Evolutionary conservation across 2,329 filamentous ascomycete genomes (phyloP).

Genomic region (Exophiala sp.): DNA sequence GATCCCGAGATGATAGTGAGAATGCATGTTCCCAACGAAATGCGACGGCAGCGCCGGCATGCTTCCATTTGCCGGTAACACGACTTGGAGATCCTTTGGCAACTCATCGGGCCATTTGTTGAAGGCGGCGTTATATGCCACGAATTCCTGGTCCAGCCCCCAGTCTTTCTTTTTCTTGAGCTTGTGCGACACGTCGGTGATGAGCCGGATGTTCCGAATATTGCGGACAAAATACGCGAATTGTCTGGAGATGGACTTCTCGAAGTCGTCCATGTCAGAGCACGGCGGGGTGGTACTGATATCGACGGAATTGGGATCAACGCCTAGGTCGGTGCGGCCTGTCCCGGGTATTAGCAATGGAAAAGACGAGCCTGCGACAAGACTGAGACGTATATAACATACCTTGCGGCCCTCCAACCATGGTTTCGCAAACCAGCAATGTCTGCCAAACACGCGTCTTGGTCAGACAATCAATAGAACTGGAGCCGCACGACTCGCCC

Average conservation of each 20-base stretch:
- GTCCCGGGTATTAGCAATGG: constrained; percentile 25
- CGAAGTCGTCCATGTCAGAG: constrained; percentile 64
- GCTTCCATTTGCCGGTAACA: constrained; percentile 70
- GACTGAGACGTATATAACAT: constrained; percentile 25
- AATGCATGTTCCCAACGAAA: constrained; percentile 82
- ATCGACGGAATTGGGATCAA: constrained; percentile 70
- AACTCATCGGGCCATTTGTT: constrained; percentile 69
- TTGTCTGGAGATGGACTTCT: constrained; percentile 72
- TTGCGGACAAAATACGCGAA: constrained; percentile 75
- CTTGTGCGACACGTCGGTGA: constrained; percentile 67
- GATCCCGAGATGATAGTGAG: constrained; percentile 77
- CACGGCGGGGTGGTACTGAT: constrained; percentile 60
- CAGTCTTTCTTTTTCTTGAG: constrained; percentile 75
- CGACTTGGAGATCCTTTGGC: constrained; percentile 69
- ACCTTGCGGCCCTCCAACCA: constrained; percentile 94
- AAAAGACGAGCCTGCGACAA: too few species aligned
- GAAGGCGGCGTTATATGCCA: constrained; percentile 70
- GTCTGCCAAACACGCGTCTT: constrained; percentile 88
- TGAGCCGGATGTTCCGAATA: constrained; percentile 69
- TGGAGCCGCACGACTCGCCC: constrained; percentile 63
- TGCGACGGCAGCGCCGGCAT: constrained; percentile 80
- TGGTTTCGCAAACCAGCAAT: constrained; percentile 76
- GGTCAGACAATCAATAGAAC: constrained; percentile 68
- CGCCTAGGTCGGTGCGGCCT: constrained; percentile 73
- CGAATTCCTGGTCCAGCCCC: constrained; percentile 78